Evolutionary conservation across 805 yeast species (phyloP), one percentile per base, ranked within the genome.

Genomic region (Kodamaea neixiangensis): DNA sequence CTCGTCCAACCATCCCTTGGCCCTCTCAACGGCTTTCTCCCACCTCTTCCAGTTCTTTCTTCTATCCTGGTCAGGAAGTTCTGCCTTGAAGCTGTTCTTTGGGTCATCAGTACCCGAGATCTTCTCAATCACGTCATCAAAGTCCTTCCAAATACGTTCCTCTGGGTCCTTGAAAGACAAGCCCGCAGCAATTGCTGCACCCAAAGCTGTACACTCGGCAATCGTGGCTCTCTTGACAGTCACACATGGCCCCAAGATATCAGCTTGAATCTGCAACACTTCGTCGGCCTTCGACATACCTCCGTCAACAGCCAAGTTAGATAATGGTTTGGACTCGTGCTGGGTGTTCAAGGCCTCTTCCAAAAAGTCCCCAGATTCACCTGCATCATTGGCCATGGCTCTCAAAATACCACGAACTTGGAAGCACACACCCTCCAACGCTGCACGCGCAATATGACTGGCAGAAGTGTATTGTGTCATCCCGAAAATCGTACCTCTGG

Each of bases 181-280:
- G 10, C 97, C 97, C 2, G 98, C 96, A 22, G 97, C 97, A 58
- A 93, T 87, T 3, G 97, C 97, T 6, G 97, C 96, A 22, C 98
- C 98, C 55, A 92, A 78, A 0, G 97, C 97, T 4, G 97, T 92
- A 65, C 97, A 90, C 69, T 92, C 98, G 33, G 89, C 75, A 66
- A 86, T 87, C 29, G 82, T 79, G 1, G 97, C 91, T 60, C 97
- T 78, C 58, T 82, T 80, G 40, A 92, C 93, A 21, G 85, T 82
- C 35, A 86, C 88, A 69, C 91, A 83, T 1, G 94, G 93, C 2
- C 97, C 97, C 58, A 90, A 76, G 54, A 92, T 85, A 66, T 92
- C 96, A 6, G 97, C 87, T 71, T 92, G 97, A 56, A 92, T 89
- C 73, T 89, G 96, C 86, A 93, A 87, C 47, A 91, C 93, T 61